A percentile compares a stretch with the other conserved stretches of the same genome.
Evolutionary conservation across 169 alveolate genomes (phyloP).

Genomic region (Plasmodium cynomolgi): DNA sequence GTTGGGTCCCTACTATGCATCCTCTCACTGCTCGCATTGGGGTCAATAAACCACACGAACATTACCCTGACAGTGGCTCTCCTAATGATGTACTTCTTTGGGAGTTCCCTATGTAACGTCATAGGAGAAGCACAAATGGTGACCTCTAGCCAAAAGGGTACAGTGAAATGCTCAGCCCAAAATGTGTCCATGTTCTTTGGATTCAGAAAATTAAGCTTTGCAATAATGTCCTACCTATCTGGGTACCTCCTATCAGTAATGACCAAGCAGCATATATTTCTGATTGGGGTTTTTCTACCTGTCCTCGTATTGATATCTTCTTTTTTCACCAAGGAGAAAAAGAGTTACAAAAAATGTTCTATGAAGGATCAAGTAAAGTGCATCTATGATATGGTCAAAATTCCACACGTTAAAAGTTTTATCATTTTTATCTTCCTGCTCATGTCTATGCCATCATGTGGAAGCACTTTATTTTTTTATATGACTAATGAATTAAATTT

Average conservation of each 20-base stretch:
- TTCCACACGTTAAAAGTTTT: conserved; percentile 78
- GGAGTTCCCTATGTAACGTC: conserved; percentile 88
- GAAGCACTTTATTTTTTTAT: conserved; percentile 89
- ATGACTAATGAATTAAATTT: conserved; percentile 90
- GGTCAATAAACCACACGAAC: conserved; percentile 71
- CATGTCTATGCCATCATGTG: conserved; percentile 90
- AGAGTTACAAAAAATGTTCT: conserved; percentile 21
- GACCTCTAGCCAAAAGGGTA: conserved; percentile 84
- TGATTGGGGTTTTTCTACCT: conserved; percentile 86
- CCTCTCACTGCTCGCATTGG: conserved; percentile 73
- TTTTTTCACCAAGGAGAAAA: conserved; percentile 81
- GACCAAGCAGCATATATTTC: conserved; percentile 80
- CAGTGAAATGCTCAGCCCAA: conserved; percentile 77
- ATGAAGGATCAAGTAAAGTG: conserved; percentile 57
- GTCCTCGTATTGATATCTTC: conserved; percentile 80
- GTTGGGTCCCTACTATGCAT: conserved; percentile 85
- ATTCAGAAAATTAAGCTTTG: conserved; percentile 86
- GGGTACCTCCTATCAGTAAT: conserved; percentile 76
- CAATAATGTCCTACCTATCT: conserved; percentile 87
- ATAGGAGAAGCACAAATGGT: conserved; percentile 93
- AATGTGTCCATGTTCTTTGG: conserved; percentile 87
- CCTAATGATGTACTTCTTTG: conserved; percentile 80
- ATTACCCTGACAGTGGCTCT: conserved; percentile 78
- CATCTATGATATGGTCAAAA: conserved; percentile 64
- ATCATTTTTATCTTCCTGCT: conserved; percentile 80